Percentiles rank a stretch among this genome's conserved stretches.
phyloP scores from a whole-genome alignment of 2,329 filamentous ascomycete genomes.

The Fusarium setosum region DNA sequence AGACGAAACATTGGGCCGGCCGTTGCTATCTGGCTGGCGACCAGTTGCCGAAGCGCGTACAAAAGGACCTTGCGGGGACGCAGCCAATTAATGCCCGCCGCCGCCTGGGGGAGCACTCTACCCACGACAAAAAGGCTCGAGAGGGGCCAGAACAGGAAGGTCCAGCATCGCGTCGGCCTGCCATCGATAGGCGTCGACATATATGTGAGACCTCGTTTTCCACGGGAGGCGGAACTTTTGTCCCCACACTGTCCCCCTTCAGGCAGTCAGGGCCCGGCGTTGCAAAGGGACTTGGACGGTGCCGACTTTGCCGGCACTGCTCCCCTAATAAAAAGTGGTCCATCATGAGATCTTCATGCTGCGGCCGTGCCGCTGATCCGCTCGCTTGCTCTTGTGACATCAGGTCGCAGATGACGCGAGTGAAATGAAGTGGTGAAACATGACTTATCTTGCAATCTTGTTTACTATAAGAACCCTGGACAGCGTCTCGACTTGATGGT shows the following conservation, averaged over 20 bases:
- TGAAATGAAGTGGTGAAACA: background rate
- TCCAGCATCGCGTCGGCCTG: background rate
- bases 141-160: background rate
- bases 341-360: background rate
- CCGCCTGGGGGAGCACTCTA: too few species aligned
- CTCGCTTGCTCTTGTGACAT: constrained; percentile 9
- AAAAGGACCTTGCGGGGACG: too few species aligned
- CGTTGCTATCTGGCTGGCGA: too few species aligned
- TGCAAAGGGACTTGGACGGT: constrained; percentile 6
- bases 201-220: constrained; percentile 8
- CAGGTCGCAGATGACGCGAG: constrained; percentile 8
- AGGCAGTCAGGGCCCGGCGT: constrained; percentile 1
- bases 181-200: background rate
- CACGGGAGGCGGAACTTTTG: constrained; percentile 25
- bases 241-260: constrained; percentile 22
- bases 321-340: background rate
- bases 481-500: background rate
- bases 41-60: too few species aligned
- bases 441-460: background rate
- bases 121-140: too few species aligned
- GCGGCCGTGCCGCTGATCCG: constrained; percentile 25
- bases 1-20: too few species aligned
- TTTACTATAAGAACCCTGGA: constrained; percentile 13
- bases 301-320: constrained; percentile 24
- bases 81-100: too few species aligned